Percentiles rank a stretch among this genome's conserved stretches.
phyloP scores from a whole-genome alignment of 768 basidiomycete genomes.

The Collybia sp. region DNA sequence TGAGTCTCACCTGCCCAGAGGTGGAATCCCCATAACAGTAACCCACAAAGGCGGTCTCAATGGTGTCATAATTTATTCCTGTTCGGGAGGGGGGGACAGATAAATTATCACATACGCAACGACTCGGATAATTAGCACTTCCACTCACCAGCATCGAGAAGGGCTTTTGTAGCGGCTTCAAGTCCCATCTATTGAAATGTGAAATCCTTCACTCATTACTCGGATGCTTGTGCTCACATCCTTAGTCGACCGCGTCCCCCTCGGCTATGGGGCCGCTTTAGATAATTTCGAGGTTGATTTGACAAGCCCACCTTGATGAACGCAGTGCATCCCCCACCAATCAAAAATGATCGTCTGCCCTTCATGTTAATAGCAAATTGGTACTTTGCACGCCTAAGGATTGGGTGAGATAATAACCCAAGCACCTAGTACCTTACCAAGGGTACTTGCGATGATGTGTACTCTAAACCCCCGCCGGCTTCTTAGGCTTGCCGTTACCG shows the following conservation, averaged over 20 bases:
- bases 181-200: slow-evolving; percentile 64
- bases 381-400: too few relatives aligned
- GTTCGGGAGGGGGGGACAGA: neutral
- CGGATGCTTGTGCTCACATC: slow-evolving; percentile 42
- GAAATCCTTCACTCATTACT: neutral
- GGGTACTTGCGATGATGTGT: too few relatives aligned
- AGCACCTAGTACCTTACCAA: too few relatives aligned
- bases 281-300: neutral
- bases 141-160: slow-evolving; percentile 71
- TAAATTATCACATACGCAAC: neutral
- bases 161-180: slow-evolving; percentile 82
- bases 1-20: slow-evolving; percentile 54
- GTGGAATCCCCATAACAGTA: slow-evolving; percentile 82
- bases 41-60: slow-evolving; percentile 73
- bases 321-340: slow-evolving; percentile 72
- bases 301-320: slow-evolving; percentile 60
- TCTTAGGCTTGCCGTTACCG: too few relatives aligned
- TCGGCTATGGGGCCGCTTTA: slow-evolving; percentile 42
- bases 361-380: slow-evolving; percentile 18
- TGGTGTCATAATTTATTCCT: slow-evolving; percentile 80
- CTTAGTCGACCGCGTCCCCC: slow-evolving; percentile 60
- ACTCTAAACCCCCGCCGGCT: too few relatives aligned
- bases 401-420: too few relatives aligned
- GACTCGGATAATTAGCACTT: too few relatives aligned
- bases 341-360: slow-evolving; percentile 53